A percentile compares a stretch with the other conserved stretches of the same genome.
phyloP scores from a whole-genome alignment of 352 stramenopile species.

The Albugo candida region DNA sequence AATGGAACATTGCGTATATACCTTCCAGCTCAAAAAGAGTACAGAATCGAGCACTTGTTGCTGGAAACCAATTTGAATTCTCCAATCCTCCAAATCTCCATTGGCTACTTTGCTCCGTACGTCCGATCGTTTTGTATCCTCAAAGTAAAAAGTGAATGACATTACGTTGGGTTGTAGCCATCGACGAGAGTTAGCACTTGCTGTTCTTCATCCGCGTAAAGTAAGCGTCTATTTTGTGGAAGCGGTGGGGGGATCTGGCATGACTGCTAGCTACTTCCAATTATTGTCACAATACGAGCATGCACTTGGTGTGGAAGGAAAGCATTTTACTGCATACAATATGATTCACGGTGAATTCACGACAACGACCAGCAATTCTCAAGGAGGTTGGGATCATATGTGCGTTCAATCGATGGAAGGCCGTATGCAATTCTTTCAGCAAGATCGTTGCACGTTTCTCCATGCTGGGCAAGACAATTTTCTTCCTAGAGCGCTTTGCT shows the following conservation, averaged over 20 bases:
- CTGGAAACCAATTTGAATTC: slow-evolving; percentile 70
- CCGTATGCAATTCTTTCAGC: slow-evolving; percentile 82
- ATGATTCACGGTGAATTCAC: slow-evolving; percentile 75
- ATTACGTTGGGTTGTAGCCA: slow-evolving; percentile 15
- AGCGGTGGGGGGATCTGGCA: slow-evolving; percentile 43
- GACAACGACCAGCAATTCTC: background rate
- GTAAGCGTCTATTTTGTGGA: slow-evolving; percentile 71
- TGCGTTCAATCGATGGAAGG: slow-evolving; percentile 84
- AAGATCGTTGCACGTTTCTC: slow-evolving; percentile 77
- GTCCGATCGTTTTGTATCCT: slow-evolving; percentile 3
- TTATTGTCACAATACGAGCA: slow-evolving; percentile 73
- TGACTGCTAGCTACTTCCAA: slow-evolving; percentile 68
- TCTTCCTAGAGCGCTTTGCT: slow-evolving; percentile 62
- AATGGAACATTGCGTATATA: slow-evolving; percentile 76
- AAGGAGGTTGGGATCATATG: slow-evolving; percentile 36
- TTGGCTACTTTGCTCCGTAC: slow-evolving; percentile 73
- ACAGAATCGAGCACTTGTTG: slow-evolving; percentile 78
- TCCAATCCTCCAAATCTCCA: slow-evolving; percentile 71
- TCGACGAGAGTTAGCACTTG: slow-evolving; percentile 37
- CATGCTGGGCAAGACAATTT: slow-evolving; percentile 68
- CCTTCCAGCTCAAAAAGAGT: slow-evolving; percentile 53
- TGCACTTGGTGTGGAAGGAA: slow-evolving; percentile 65
- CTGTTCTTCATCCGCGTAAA: slow-evolving; percentile 69
- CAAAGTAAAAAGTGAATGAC: background rate
- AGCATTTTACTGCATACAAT: slow-evolving; percentile 83